Evolutionary conservation across 2,329 filamentous ascomycete genomes (phyloP).

Genomic region (Alternaria sp.): DNA sequence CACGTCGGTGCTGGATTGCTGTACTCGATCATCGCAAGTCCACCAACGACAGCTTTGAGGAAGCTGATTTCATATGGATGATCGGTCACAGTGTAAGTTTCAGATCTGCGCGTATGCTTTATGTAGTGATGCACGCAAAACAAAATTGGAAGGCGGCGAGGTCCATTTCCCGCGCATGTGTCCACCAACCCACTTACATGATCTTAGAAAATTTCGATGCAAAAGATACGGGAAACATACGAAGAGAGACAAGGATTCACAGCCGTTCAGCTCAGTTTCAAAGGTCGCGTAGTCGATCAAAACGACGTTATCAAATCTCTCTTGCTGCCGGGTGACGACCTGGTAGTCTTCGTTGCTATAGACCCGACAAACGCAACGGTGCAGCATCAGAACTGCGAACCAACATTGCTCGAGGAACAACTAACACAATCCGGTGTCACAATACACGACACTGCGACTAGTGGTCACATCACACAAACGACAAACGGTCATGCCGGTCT

Average conservation of each 20-base stretch:
- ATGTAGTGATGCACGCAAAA: neutral
- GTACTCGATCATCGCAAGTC: constrained; percentile 38
- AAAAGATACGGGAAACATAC: constrained; percentile 30
- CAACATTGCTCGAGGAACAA: neutral
- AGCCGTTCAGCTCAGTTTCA: constrained; percentile 30
- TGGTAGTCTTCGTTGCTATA: constrained; percentile 15
- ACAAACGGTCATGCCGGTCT: neutral
- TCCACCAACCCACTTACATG: neutral
- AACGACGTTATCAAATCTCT: constrained; percentile 14
- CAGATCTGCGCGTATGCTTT: neutral
- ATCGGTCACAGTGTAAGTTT: constrained; percentile 42
- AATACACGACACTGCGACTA: neutral
- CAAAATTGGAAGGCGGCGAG: neutral
- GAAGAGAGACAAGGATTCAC: constrained; percentile 7
- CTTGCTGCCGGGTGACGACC: constrained; percentile 2
- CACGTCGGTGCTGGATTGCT: constrained; percentile 45
- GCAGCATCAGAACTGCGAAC: neutral
- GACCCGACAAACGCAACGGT: neutral
- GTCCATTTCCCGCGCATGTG: neutral
- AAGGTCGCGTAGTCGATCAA: constrained; percentile 8
- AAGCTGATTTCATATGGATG: constrained; percentile 49
- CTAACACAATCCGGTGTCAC: neutral
- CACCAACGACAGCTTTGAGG: constrained; percentile 16
- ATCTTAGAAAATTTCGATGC: constrained; percentile 31
- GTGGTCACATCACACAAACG: neutral